These are phyloP conservation scores for Euphorbia celastroides DNA, from an alignment of 441 rosid species.

Conservation along the genomic window DNA sequence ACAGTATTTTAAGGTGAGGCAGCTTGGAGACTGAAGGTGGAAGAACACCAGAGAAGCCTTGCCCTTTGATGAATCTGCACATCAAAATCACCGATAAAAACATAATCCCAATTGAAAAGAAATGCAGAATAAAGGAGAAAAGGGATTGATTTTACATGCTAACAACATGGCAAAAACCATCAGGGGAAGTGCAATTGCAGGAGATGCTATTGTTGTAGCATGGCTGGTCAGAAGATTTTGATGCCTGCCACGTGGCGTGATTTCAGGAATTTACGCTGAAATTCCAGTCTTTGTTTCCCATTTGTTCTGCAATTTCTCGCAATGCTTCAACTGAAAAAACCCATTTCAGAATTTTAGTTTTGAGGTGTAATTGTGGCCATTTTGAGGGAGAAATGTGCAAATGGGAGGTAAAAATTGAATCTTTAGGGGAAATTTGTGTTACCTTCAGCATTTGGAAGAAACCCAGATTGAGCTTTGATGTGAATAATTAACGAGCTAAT, in stretches of 20 bases:
- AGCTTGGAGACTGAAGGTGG: slow-evolving; percentile 28
- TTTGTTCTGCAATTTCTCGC: slow-evolving; percentile 15
- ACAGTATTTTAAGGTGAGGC: slow-evolving; percentile 28
- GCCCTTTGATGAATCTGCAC: slow-evolving; percentile 27
- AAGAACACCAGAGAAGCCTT: slow-evolving; percentile 33
- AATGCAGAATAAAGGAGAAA: too few species aligned
- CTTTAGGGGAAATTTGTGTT: neutral
- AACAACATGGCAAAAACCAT: slow-evolving; percentile 24
- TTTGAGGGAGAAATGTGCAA: too few species aligned
- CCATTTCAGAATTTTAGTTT: neutral
- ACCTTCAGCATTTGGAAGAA: slow-evolving; percentile 12
- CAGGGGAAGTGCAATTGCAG: slow-evolving; percentile 19
- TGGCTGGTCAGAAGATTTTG: neutral
- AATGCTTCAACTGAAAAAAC: slow-evolving; percentile 14
- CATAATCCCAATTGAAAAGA: too few species aligned
- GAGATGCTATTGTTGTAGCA: slow-evolving; percentile 14
- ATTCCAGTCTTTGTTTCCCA: slow-evolving; percentile 28
- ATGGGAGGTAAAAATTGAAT: neutral
- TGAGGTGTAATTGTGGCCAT: too few species aligned
- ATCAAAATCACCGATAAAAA: neutral
- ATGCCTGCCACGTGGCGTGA: slow-evolving; percentile 20
- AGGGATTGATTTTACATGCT: slow-evolving; percentile 17
- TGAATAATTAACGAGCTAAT: neutral
- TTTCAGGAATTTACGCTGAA: slow-evolving; percentile 21
- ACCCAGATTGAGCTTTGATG: neutral